Base-by-base conservation (phyloP, 169 alveolate species). In the Babesia caballi region DNA sequence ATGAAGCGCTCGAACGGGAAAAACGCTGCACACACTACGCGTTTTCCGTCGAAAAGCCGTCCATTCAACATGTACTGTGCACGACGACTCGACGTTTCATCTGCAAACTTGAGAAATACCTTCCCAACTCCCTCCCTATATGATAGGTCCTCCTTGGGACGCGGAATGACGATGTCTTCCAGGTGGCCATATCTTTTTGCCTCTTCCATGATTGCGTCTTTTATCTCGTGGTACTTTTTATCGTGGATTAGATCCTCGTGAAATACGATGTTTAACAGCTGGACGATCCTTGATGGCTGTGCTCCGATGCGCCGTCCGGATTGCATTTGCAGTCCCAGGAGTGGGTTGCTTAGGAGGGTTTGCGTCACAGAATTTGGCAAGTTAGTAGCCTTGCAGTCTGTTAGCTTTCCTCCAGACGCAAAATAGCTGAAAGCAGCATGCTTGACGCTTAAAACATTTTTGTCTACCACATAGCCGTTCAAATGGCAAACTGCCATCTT, bases 51-150 rank as follows among this genome's bases (percentile, higher is more conserved):
- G 35, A 92, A 92, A 8, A 85, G 72, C 27, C 96, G 66, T 0
- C 96, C 96, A 78, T 92, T 92, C 68, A 92, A 58, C 95, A 91
- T 91, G 57, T 77, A 72, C 66, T 91, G 95, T n/a, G 96, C 96
- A 72, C 85, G 84, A 52, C 96, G 75, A 36, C 93, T 91, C n/a
- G 94, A 70, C 32, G 90, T 66, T 51, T 82, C 93, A 76, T 91
- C 93, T 4, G 47, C 73, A 56, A 81, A 92, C 57, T 77, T 81
- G 66, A 92, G 71, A 57, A 92, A 92, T 28, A 92, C 94, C 90
- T 92, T 85, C 14, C 93, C 93, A 28, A 88, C 93, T 5, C 87
- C 93, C 61, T 87, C 93, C 52, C 84, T 67, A 82, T 76, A 90
- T 7, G 96, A 83, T 67, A 90, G 51, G 57, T 92, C 94, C 36